phyloP scores from a whole-genome alignment of 2,329 filamentous ascomycete species.

The Aspergillus ustus region DNA sequence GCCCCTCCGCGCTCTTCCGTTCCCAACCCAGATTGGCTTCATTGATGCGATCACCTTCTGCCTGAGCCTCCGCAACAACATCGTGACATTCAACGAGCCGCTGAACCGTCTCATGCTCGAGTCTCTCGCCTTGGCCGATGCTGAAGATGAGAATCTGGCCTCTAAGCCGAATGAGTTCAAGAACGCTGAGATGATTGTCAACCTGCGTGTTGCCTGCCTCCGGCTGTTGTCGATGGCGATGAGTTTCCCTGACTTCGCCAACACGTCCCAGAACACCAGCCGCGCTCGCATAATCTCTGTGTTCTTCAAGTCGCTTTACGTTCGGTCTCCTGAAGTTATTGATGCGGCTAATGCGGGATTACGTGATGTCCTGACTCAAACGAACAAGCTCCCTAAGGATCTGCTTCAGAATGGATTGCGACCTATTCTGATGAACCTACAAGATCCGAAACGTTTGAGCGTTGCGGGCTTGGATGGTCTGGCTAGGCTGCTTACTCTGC shows the following conservation, averaged over 20 bases:
- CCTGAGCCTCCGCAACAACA: conserved; percentile 83
- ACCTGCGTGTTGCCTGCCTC: conserved; percentile 89
- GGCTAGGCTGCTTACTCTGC: conserved; percentile 81
- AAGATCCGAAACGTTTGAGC: conserved; percentile 87
- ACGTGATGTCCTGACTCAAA: conserved; percentile 83
- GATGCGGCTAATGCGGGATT: conserved; percentile 91
- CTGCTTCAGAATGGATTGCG: conserved; percentile 90
- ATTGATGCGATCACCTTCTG: conserved; percentile 98
- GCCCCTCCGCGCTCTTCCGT: conserved; percentile 87
- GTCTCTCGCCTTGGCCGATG: conserved; percentile 89
- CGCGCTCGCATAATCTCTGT: conserved; percentile 79
- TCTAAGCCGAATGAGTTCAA: conserved; percentile 93
- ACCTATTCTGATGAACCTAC: conserved; percentile 94
- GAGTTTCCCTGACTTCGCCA: conserved; percentile 87
- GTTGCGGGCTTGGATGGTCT: conserved; percentile 90
- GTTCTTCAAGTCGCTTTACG: conserved; percentile 98
- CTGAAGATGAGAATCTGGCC: conserved; percentile 88
- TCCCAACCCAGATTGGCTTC: conserved; percentile 94
- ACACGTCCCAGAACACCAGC: conserved; percentile 68
- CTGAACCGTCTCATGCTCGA: conserved; percentile 90
- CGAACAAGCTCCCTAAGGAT: conserved; percentile 92
- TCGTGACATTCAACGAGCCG: conserved; percentile 89
- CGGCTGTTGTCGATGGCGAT: conserved; percentile 92
- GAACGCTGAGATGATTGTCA: conserved; percentile 93
- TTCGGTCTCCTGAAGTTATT: conserved; percentile 88